These are phyloP conservation scores for Blakeslea trispora DNA, from an alignment of 371 early-diverging fungal species.

Conservation along the genomic window DNA sequence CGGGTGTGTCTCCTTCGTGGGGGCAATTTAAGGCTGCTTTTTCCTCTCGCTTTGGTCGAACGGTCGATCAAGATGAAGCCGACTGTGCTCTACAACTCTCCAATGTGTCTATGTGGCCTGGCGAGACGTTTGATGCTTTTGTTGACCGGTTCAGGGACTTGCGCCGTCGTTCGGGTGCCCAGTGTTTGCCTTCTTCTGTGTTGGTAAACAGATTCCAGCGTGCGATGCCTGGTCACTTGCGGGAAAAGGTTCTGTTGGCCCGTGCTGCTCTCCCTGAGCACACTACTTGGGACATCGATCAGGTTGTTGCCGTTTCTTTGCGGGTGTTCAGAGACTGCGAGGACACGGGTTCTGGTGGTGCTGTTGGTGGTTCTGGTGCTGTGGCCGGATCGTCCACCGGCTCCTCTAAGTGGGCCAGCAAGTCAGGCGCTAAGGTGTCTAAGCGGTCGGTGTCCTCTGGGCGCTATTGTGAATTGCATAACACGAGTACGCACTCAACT, in stretches of 20 bases:
- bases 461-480: conserved; percentile 1
- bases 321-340: not conserved
- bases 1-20: not conserved
- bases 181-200: not conserved
- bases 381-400: too few species aligned
- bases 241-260: not conserved
- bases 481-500: not conserved
- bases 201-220: not conserved
- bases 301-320: not conserved
- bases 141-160: conserved; percentile 13
- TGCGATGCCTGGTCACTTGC: not conserved
- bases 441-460: too few species aligned
- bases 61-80: not conserved
- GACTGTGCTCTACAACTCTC: not conserved
- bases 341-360: not conserved
- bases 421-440: too few species aligned
- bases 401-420: too few species aligned
- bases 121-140: conserved; percentile 3
- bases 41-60: not conserved
- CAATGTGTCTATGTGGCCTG: not conserved
- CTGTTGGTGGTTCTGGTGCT: too few species aligned
- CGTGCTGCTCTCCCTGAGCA: not conserved
- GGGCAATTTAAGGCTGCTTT: not conserved
- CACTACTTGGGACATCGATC: not conserved
- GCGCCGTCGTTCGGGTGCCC: conserved; percentile 10